Conservation (phyloP, 1,284 basidiomycete species). For the Fomitiporia mediterranea region DNA sequence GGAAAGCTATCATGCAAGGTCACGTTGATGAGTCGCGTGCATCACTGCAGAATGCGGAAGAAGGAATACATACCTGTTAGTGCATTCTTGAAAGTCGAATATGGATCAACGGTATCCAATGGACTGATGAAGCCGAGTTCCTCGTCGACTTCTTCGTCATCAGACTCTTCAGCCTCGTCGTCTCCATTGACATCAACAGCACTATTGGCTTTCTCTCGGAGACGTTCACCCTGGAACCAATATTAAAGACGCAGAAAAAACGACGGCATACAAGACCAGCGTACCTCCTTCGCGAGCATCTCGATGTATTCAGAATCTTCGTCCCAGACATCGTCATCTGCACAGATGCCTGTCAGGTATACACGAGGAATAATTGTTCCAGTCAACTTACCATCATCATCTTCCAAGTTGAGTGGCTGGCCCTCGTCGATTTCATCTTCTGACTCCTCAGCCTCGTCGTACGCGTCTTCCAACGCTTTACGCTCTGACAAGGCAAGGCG, state of each 20-base stretch:
- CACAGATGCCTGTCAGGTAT: neutral
- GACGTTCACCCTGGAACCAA: constrained; percentile 55
- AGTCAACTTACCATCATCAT: constrained; percentile 62
- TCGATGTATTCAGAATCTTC: constrained; percentile 80
- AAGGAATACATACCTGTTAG: constrained; percentile 50
- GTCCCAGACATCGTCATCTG: constrained; percentile 57
- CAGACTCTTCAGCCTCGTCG: constrained; percentile 44
- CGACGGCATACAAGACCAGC: constrained; percentile 22
- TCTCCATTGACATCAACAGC: constrained; percentile 40
- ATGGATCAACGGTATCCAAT: constrained; percentile 69
- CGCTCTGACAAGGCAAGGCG: constrained; percentile 42
- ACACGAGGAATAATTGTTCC: constrained; percentile 11
- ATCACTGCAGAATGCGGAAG: neutral
- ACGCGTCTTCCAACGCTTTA: constrained; percentile 57
- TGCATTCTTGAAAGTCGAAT: constrained; percentile 68
- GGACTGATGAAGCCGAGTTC: constrained; percentile 79
- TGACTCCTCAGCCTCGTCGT: constrained; percentile 54
- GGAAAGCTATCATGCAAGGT: constrained; percentile 48
- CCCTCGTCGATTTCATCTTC: constrained; percentile 57
- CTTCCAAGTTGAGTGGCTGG: constrained; percentile 58
- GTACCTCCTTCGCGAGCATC: constrained; percentile 73
- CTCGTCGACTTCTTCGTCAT: constrained; percentile 56
- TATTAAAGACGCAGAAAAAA: constrained; percentile 9
- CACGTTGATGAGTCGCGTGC: neutral
- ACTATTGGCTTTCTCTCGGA: constrained; percentile 56